Percentiles rank a stretch among this genome's conserved stretches.
phyloP scores from a whole-genome alignment of 2,329 filamentous ascomycete species.

The Alternaria sp. region DNA sequence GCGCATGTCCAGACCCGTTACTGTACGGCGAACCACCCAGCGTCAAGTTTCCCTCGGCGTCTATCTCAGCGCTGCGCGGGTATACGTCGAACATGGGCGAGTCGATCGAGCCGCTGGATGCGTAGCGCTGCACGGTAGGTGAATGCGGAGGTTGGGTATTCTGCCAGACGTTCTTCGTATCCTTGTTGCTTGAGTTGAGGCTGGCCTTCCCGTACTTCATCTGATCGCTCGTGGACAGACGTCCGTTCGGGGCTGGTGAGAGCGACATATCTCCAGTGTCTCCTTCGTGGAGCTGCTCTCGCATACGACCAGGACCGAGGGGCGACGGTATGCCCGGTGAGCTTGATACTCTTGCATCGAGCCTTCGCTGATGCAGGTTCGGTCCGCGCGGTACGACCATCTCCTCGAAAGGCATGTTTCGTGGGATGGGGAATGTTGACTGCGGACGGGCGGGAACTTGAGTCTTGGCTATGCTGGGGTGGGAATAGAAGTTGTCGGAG shows the following conservation, averaged over 20 bases:
- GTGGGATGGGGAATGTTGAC: neutral
- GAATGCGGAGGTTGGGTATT: neutral
- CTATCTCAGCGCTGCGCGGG: neutral
- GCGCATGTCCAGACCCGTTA: neutral
- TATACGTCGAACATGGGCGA: constrained; percentile 1
- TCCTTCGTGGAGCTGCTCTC: neutral
- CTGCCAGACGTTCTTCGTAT: neutral
- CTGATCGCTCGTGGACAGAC: neutral
- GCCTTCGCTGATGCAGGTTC: neutral
- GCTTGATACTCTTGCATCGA: neutral
- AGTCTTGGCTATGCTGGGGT: no score
- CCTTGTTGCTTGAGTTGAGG: no score
- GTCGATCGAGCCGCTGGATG: neutral
- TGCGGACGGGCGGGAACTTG: no score
- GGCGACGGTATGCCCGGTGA: constrained; percentile 2
- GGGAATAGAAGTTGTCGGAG: no score
- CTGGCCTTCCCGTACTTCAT: neutral
- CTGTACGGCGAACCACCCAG: neutral
- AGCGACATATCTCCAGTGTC: neutral
- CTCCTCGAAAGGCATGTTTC: neutral
- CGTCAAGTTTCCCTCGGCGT: neutral
- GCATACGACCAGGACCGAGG: neutral
- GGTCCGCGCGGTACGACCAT: neutral
- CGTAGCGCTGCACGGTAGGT: neutral
- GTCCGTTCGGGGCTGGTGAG: neutral